Conservation (phyloP, 139 green algal species). For the Micractinium conductrix region DNA sequence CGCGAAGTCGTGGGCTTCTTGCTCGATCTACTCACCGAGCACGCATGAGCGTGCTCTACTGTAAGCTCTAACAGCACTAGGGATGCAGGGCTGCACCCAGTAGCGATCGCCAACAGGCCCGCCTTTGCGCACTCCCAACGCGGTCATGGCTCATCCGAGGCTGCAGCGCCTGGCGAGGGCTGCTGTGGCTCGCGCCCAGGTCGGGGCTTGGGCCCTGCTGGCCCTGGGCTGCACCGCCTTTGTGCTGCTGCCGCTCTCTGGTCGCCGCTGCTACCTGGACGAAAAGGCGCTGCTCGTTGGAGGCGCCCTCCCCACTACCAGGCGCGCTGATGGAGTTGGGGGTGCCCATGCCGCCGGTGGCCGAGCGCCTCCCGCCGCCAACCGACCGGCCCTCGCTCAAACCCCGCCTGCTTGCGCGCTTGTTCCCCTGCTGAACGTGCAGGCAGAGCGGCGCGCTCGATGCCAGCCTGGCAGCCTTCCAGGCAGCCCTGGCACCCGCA, state of each 20-base stretch:
- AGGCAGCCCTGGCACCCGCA: neutral
- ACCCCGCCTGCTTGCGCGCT: neutral
- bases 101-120: too few relatives aligned
- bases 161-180: neutral
- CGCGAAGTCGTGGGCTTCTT: too few relatives aligned
- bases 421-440: neutral
- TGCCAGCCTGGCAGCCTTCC: neutral
- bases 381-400: too few relatives aligned
- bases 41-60: too few relatives aligned
- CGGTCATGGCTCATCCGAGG: neutral
- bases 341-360: neutral
- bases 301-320: neutral
- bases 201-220: slow-evolving; percentile 1
- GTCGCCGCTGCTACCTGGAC: slow-evolving; percentile 28
- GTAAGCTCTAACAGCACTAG: too few relatives aligned
- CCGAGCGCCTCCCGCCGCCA: neutral
- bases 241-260: slow-evolving; percentile 27
- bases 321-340: neutral
- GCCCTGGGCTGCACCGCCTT: slow-evolving; percentile 5
- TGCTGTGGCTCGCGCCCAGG: neutral
- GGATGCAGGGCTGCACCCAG: too few relatives aligned
- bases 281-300: slow-evolving; percentile 50
- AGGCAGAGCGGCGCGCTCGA: slow-evolving; percentile 2
- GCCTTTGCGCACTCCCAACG: too few relatives aligned
- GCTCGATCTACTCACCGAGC: too few relatives aligned